phyloP scores from a whole-genome alignment of 805 yeast genomes.

The Nematodospora valgi region DNA sequence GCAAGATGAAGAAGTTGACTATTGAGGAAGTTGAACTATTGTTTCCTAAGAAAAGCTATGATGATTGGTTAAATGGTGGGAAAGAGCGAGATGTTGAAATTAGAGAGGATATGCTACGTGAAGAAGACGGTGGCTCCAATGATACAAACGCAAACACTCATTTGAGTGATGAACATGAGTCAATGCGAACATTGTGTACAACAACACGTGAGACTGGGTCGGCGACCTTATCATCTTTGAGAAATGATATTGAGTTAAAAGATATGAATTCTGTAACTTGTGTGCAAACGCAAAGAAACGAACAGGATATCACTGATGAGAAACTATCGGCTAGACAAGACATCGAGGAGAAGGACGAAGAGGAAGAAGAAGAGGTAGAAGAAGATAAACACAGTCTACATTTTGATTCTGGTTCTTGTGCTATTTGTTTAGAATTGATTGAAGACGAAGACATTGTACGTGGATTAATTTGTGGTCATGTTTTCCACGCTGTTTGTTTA shows the following conservation, averaged over 20 bases:
- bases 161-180: conserved; percentile 5
- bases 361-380: not conserved
- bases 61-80: conserved; percentile 61
- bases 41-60: conserved; percentile 56
- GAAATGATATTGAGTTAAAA: conserved; percentile 7
- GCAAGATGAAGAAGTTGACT: conserved; percentile 49
- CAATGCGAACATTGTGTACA: no score
- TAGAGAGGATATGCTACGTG: conserved; percentile 44
- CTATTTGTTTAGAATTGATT: conserved; percentile 69
- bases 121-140: conserved; percentile 19
- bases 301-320: no score
- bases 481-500: conserved; percentile 73
- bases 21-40: conserved; percentile 56
- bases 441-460: conserved; percentile 64
- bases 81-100: conserved; percentile 46
- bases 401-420: conserved; percentile 68
- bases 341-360: not conserved
- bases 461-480: conserved; percentile 78
- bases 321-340: no score
- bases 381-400: conserved; percentile 31
- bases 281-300: no score
- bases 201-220: no score
- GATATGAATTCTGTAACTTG: not conserved
- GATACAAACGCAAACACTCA: conserved; percentile 1
- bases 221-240: no score